Base-by-base conservation (phyloP, 2,329 filamentous ascomycete genomes). In the Tolypocladium paradoxum region DNA sequence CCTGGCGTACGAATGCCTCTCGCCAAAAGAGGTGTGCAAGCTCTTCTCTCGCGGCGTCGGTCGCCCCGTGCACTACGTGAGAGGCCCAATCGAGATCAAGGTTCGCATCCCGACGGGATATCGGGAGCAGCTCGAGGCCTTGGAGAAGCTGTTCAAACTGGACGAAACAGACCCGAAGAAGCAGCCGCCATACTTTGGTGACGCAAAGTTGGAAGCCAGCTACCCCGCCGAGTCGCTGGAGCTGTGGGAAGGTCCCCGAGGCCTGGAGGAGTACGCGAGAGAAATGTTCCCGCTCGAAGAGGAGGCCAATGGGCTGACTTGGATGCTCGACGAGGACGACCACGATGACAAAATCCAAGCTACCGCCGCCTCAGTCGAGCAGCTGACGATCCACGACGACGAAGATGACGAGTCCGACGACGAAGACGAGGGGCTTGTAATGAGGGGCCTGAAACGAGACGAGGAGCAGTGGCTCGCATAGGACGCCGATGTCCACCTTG, bases 271-370 rank as follows among this genome's bases (percentile, higher is more conserved):
- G 70, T 99, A 97, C 67, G 92, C 92, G 1, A 79, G 88, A 49
- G 93, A 97, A 67, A 90, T 95, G 31, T 97, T 97, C 63, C 89
- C 90, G 0, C 79, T 96, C 14, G 93, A 99, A 69, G 93, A 99
- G 71, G 87, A 91, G 61, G 90, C 90, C 34, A 97, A 97, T 66
- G 92, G 92, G 6, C 73, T 93, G 64, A 89, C 87, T 18, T 99
- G 93, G 93, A 97, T 96, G 92, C 65, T 78, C 45, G 76, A 79
- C 5, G 77, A 77, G 12, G 76, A 76, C 38, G 75, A 74, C 18
- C 64, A 65, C n/a, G 65, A 68, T 20, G 69, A 71, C n/a, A 68
- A 67, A 51, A 56, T 65, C 54, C 65, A 64, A 57, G 62, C 58
- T 56, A 63, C 68, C 29, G 61, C 65, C 37, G 67, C 58, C 67